Conservation (phyloP, 1,139 yeast species). For the Magnusiomyces sp. region DNA sequence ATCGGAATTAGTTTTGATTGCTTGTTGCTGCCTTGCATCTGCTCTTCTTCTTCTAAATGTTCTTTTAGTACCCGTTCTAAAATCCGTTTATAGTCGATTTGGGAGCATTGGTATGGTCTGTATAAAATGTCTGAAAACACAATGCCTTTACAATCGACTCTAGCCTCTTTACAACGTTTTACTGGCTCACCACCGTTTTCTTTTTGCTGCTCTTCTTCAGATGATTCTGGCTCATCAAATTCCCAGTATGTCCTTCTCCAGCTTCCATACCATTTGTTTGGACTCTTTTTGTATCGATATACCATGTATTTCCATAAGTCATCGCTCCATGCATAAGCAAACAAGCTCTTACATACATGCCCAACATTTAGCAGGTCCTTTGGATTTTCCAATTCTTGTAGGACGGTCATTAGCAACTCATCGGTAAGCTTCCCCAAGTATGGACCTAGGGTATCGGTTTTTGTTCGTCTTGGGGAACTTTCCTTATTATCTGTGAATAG, state of each 20-base stretch:
- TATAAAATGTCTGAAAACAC: constrained; percentile 58
- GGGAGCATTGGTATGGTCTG: constrained; percentile 73
- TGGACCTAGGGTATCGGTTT: constrained; percentile 43
- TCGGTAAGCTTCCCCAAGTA: constrained; percentile 46
- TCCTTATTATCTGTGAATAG: constrained; percentile 23
- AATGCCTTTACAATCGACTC: constrained; percentile 27
- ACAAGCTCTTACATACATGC: constrained; percentile 55
- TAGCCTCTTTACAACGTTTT: constrained; percentile 35
- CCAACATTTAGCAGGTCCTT: constrained; percentile 43
- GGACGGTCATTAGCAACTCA: constrained; percentile 32
- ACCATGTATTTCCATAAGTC: constrained; percentile 66
- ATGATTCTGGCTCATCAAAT: constrained; percentile 19
- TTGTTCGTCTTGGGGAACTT: constrained; percentile 20
- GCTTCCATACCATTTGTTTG: constrained; percentile 55
- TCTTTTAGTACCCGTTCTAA: constrained; percentile 19
- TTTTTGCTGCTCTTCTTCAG: background rate
- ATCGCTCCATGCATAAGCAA: constrained; percentile 57
- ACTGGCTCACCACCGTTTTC: constrained; percentile 8
- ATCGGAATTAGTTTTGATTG: constrained; percentile 15
- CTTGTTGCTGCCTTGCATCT: background rate
- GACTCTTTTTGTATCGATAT: constrained; percentile 22
- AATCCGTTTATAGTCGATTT: constrained; percentile 44
- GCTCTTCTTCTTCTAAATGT: constrained; percentile 10
- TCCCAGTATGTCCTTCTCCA: constrained; percentile 62
- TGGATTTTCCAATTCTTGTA: constrained; percentile 38